A percentile compares a stretch with the other conserved stretches of the same genome.
Evolutionary conservation across 2,329 filamentous ascomycete genomes (phyloP).

Genomic region (Exophiala phaeomuriformis): DNA sequence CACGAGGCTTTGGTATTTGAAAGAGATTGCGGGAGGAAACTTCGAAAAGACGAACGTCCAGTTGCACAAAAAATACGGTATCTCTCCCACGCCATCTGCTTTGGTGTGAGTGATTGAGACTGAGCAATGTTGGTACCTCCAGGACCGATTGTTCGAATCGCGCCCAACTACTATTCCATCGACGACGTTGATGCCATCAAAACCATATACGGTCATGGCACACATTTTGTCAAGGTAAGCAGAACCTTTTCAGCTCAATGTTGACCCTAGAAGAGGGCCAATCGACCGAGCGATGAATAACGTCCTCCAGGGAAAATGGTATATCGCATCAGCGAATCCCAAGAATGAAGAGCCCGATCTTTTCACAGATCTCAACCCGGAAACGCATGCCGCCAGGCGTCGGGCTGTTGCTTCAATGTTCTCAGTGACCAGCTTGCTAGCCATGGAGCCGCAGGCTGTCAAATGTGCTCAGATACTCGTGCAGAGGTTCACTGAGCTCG

Average conservation of each 20-base stretch:
- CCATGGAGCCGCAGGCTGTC: slow-evolving; percentile 64
- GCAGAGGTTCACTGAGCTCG: slow-evolving; percentile 29
- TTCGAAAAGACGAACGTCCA: slow-evolving; percentile 34
- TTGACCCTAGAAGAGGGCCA: too few relatives aligned
- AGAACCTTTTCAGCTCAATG: too few relatives aligned
- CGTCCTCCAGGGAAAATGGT: slow-evolving; percentile 11
- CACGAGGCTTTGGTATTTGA: slow-evolving; percentile 41
- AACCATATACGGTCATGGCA: slow-evolving; percentile 72
- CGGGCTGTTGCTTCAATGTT: slow-evolving; percentile 64
- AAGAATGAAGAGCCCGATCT: slow-evolving; percentile 11
- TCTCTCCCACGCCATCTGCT: neutral
- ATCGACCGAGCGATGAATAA: too few relatives aligned
- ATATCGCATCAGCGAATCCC: slow-evolving; percentile 7
- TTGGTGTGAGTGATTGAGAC: neutral
- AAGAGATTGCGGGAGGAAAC: slow-evolving; percentile 31
- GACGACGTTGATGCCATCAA: slow-evolving; percentile 65
- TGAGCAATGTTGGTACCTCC: slow-evolving; percentile 34
- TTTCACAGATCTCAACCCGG: slow-evolving; percentile 69
- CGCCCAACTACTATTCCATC: slow-evolving; percentile 67
- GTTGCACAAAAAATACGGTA: slow-evolving; percentile 45
- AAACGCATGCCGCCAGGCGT: slow-evolving; percentile 66
- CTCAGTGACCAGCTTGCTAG: slow-evolving; percentile 21
- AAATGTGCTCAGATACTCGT: slow-evolving; percentile 52
- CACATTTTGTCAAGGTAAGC: slow-evolving; percentile 66
- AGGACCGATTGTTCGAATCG: slow-evolving; percentile 57